phyloP scores from a whole-genome alignment of 441 rosid species.

The Arabidopsis hybrid region DNA sequence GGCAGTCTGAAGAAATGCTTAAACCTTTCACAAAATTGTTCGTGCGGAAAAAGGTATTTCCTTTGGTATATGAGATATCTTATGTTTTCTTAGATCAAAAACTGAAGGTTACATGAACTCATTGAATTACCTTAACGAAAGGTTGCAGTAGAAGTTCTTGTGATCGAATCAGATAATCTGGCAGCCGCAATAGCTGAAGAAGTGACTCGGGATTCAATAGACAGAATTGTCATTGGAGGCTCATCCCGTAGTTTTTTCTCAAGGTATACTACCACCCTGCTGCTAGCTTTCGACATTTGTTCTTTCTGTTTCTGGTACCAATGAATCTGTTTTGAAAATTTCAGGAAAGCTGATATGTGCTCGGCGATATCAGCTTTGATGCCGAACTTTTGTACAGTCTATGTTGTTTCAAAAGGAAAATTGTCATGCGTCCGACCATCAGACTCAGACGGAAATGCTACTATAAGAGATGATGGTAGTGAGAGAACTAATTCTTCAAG shows the following conservation, averaged over 20 bases:
- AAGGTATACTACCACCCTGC: slow-evolving; percentile 50
- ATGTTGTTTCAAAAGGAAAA: slow-evolving; percentile 82
- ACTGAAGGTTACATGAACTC: slow-evolving; percentile 7
- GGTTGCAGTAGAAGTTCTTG: slow-evolving; percentile 66
- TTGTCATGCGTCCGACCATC: slow-evolving; percentile 66
- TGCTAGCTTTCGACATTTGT: slow-evolving; percentile 18
- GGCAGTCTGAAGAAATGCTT: slow-evolving; percentile 69
- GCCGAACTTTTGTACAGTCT: slow-evolving; percentile 83
- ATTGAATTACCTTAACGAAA: slow-evolving; percentile 39
- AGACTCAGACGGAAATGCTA: slow-evolving; percentile 62
- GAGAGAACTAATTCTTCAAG: slow-evolving; percentile 48
- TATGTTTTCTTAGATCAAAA: slow-evolving; percentile 14
- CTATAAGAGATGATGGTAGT: slow-evolving; percentile 63
- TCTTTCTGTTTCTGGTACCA: slow-evolving; percentile 27
- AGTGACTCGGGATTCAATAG: slow-evolving; percentile 54
- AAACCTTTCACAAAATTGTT: slow-evolving; percentile 69
- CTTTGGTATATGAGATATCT: not conserved
- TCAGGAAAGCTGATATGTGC: slow-evolving; percentile 60
- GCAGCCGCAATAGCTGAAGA: slow-evolving; percentile 75
- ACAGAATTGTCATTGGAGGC: slow-evolving; percentile 86
- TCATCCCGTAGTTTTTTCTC: slow-evolving; percentile 65
- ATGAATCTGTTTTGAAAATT: slow-evolving; percentile 28
- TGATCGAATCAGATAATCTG: slow-evolving; percentile 74
- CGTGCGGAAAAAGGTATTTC: slow-evolving; percentile 60
- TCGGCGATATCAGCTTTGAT: slow-evolving; percentile 66